Base-by-base conservation (phyloP, 2,329 filamentous ascomycete genomes). In the Penicillium sp. region DNA sequence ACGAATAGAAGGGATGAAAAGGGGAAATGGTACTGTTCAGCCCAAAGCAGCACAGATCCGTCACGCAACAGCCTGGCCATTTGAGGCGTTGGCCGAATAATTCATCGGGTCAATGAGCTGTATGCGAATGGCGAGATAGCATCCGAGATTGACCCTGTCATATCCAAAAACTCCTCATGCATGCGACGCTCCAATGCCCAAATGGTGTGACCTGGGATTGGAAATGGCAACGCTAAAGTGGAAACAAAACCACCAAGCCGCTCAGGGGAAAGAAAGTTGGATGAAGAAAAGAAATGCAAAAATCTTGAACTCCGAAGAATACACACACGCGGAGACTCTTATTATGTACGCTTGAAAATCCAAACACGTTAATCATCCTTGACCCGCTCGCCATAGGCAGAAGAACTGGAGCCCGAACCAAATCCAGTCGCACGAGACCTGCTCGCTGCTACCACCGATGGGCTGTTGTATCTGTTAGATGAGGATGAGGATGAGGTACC, bases 401-500 rank as follows among this genome's bases (percentile, higher is more conserved):
- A 49, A n/a, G 52, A 53, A 8, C 47, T 45, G 2, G 52, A 57
- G 9, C 49, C 41, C 8, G 47, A 32, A 17, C 49, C 57, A 38
- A 54, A 50, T 35, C 43, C 58, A 45, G 56, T 52, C 43, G 60
- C 53, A 56, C 64, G 65, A 68, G 65, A 61, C 65, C 65, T 60
- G 65, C 65, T 67, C 64, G 64, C 61, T 45, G 60, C 45, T 29
- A 57, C 57, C 39, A 54, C 54, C 15, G 64, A 61, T 42, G 64
- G 53, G 45, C 56, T 58, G 38, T 53, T 48, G 39, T 58, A 60
- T 26, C 60, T 61, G 42, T 49, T 54, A 15, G 58, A 57, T 6
- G 54, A 64, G 50, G 62, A 58, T 33, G 63, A 55, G 8, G 60
- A 64, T 10, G 55, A 47, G 22, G 52, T 51, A 31, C 51, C 49